These are phyloP conservation scores for Tolypocladium album DNA, from an alignment of 2,329 filamentous ascomycete species.

Conservation along the genomic window DNA sequence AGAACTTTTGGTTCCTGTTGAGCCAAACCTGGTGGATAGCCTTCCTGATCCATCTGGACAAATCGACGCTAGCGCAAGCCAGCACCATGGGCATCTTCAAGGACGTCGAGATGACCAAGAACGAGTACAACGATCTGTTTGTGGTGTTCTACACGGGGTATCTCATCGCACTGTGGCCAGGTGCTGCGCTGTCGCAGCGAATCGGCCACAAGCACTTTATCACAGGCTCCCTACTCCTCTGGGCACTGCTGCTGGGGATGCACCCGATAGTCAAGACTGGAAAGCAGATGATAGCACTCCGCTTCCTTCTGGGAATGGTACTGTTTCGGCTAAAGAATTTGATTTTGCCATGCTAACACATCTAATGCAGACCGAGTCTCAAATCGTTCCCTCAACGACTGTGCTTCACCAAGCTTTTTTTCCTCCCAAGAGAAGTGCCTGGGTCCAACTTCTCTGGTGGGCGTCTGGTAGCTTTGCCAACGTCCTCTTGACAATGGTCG, in stretches of 20 bases:
- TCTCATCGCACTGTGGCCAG: conserved; percentile 12
- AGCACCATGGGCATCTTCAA: conserved; percentile 15
- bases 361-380: conserved; percentile 12
- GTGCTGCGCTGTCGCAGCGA: conserved; percentile 10
- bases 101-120: conserved; percentile 11
- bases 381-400: conserved; percentile 15
- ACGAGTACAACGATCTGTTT: conserved; percentile 12
- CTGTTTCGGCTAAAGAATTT: not conserved
- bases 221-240: conserved; percentile 9
- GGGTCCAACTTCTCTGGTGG: conserved; percentile 18
- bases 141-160: conserved; percentile 13
- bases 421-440: conserved; percentile 15
- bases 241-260: conserved; percentile 12
- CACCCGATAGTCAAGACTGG: conserved; percentile 11
- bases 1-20: conserved; percentile 13
- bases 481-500: conserved; percentile 16
- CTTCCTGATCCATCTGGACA: conserved; percentile 14
- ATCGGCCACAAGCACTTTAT: conserved; percentile 14
- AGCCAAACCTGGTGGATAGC: conserved; percentile 12
- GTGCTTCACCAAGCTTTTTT: conserved; percentile 17
- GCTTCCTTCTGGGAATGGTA: conserved; percentile 13
- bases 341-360: not conserved
- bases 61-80: conserved; percentile 12
- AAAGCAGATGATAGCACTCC: conserved; percentile 10
- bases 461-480: conserved; percentile 15